Conservation (phyloP, 352 stramenopile genomes). For the Phytopythium oedochilum region DNA sequence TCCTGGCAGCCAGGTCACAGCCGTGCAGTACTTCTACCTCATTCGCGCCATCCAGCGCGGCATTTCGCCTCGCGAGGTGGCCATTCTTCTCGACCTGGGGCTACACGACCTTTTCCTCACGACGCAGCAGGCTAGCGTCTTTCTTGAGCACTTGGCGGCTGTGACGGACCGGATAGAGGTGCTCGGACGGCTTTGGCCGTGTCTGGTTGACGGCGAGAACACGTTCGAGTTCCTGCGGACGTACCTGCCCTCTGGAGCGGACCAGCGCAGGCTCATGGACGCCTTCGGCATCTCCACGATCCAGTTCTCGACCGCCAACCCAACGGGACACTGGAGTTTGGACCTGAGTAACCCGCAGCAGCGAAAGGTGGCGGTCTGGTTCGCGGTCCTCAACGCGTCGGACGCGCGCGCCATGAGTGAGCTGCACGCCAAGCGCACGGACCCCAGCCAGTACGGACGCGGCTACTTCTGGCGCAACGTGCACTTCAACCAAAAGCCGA, state of each 20-base stretch:
- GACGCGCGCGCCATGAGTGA: constrained; percentile 21
- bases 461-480: constrained; percentile 62
- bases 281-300: constrained; percentile 34
- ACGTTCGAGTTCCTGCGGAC: constrained; percentile 45
- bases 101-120: constrained; percentile 51
- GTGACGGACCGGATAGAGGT: constrained; percentile 50
- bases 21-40: constrained; percentile 16
- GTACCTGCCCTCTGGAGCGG: constrained; percentile 23
- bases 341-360: constrained; percentile 47
- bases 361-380: constrained; percentile 63
- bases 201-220: constrained; percentile 45
- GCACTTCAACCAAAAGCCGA: constrained; percentile 46
- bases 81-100: constrained; percentile 38
- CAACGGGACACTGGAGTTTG: constrained; percentile 54
- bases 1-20: no score
- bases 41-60: constrained; percentile 44
- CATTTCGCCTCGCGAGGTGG: constrained; percentile 46
- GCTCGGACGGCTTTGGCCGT: constrained; percentile 46
- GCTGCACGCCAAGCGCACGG: constrained; percentile 41
- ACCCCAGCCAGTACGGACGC: constrained; percentile 56
- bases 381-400: constrained; percentile 51
- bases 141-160: constrained; percentile 29
- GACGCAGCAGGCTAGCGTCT: constrained; percentile 28
- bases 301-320: constrained; percentile 58
- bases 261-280: constrained; percentile 59